These are phyloP conservation scores for Phytopythium montanum DNA, from an alignment of 352 stramenopile genomes.

Conservation along the genomic window DNA sequence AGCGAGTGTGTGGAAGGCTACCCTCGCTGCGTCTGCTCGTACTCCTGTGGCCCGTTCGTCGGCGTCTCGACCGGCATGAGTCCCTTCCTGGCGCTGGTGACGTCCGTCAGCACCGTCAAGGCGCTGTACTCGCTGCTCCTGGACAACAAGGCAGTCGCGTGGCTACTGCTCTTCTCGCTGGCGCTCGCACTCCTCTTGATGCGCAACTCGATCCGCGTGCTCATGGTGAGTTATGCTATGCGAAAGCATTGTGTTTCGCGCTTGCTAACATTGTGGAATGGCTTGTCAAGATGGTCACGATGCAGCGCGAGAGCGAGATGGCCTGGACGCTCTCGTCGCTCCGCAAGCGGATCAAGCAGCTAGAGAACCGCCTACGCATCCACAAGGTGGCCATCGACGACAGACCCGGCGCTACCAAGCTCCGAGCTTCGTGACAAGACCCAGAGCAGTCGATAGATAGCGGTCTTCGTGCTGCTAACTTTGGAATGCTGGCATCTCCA, in stretches of 20 bases:
- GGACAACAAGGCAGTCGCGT: constrained; percentile 36
- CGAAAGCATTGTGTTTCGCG: background rate
- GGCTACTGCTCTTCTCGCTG: constrained; percentile 28
- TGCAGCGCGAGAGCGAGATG: constrained; percentile 45
- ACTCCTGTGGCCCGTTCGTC: constrained; percentile 61
- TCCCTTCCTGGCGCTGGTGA: constrained; percentile 26
- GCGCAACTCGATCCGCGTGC: constrained; percentile 53
- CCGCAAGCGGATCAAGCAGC: constrained; percentile 57
- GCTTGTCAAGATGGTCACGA: constrained; percentile 25
- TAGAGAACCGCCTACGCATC: constrained; percentile 53
- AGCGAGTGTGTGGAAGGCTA: constrained; percentile 43
- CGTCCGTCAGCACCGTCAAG: constrained; percentile 25
- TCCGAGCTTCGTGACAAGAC: background rate
- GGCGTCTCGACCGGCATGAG: constrained; percentile 35
- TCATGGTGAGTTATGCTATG: constrained; percentile 20
- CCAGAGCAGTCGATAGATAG: too few relatives aligned
- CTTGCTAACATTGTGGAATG: background rate
- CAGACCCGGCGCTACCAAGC: background rate
- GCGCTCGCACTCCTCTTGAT: constrained; percentile 42
- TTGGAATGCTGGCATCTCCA: background rate
- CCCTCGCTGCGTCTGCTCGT: constrained; percentile 53
- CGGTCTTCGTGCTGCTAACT: background rate
- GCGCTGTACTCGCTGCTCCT: constrained; percentile 29
- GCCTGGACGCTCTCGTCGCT: constrained; percentile 46
- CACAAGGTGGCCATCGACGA: constrained; percentile 27